Base-by-base conservation (phyloP, 208 protist species). In the Histomonas meleagridis region DNA sequence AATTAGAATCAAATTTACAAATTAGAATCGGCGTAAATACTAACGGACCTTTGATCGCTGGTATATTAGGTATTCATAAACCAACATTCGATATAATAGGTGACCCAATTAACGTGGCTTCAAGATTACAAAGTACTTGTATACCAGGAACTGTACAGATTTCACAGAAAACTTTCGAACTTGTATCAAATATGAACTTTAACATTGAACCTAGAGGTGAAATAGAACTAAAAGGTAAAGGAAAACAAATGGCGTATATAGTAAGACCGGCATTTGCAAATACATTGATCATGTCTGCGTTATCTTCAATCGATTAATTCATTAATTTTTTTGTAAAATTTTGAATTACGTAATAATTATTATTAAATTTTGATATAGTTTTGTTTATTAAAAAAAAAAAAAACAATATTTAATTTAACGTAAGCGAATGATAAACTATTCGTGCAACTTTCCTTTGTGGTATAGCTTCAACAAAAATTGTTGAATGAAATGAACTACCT, bases 11-110 rank as follows among this genome's bases (percentile, higher is more conserved):
- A 32, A 51, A 26, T 51, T n/a, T 81, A 9, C 70, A 81, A 23
- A 51, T 81, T 7, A 81, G 70, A 81, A 81, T 81, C n/a, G 70
- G 70, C 21, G 28, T 81, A 23, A 81, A 81, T n/a, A 38, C 40
- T 9, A 23, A 16, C 10, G 70, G 70, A 9, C 70, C 70, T n/a
- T 32, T 81, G 1, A 48, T 81, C n/a, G 70, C 40, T 53, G 32
- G 70, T 38, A 43, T 81, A 14, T 51, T 81, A 9, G 70, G 70
- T 23, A 81, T 1, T 9, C 40, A 81, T 4, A 81, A 81, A 51
- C 70, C 70, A 51, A 1, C 51, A 9, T 81, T 81, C 43, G 70
- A 81, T n/a, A 51, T 81, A 10, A 38, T 16, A 12, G 70, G 70
- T 10, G 70, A 81, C n/a, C 1, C 40, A 3, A 35, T 81, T 12